Base-by-base conservation (phyloP, 768 basidiomycete genomes). In the Leucogyrophana mollusca region DNA sequence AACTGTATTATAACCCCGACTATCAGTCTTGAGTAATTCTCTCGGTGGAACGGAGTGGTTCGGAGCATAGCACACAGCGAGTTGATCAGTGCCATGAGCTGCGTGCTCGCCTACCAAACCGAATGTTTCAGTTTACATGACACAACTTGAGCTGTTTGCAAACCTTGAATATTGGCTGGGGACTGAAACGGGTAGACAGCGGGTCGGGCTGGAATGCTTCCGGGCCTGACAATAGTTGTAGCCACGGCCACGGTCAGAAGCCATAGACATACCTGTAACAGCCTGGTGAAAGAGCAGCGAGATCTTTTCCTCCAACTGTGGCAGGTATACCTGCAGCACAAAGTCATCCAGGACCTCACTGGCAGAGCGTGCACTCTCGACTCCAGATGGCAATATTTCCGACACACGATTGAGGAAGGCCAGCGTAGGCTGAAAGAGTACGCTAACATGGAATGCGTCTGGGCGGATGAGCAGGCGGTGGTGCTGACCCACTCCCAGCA, bases 1-100 rank as follows among this genome's bases (percentile, higher is more conserved):
- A 95, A 96, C 64, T 96, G 94, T 33, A 95, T 92, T 47, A 97
- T 87, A 44, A 98, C 87, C 13, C 88, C 85, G 24, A 98, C 79
- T 47, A 98, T 94, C 23, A 98, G 73, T n/a, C 92, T 81, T 14
- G 91, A 85, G 62, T 97, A 96, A 60, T 86, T 94, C 65, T 98
- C 95, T 50, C 86, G 79, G 59, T 97, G 95, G 69, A 98, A 98
- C 0, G 94, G 94, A 14, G 90, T 93, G 4, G 83, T 85, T 46
- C 83, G 79, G 16, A 96, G 79, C 92, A 97, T 95, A 7, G 82
- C 77, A 56, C 93, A 95, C 4, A 98, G 71, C 1, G 90, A 94
- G 56, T 94, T 94, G 58, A 95, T 87, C 35, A 98, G 69, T 1
- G 90, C 86, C 75, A 94, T 87, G 18, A 96, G 71, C 53, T 91